These are phyloP conservation scores for Austroboletus novae-zelandiae DNA, from an alignment of 1,284 basidiomycete species.

Conservation along the genomic window DNA sequence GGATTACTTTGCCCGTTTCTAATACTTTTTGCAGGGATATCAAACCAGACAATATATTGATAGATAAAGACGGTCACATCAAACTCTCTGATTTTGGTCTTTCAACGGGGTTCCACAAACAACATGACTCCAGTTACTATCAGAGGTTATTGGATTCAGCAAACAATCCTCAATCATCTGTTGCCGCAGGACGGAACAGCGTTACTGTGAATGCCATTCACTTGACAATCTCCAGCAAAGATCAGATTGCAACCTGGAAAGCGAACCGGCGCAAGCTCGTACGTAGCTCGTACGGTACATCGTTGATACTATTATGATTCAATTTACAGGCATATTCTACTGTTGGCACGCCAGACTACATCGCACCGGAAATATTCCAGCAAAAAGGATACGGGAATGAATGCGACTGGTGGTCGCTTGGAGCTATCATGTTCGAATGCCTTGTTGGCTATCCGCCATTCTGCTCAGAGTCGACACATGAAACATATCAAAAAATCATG, in stretches of 20 bases:
- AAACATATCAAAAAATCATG: conserved; percentile 98
- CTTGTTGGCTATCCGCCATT: conserved; percentile 97
- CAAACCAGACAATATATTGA: conserved; percentile 95
- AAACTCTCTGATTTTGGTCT: conserved; percentile 97
- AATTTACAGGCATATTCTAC: conserved; percentile 86
- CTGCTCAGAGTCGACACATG: conserved; percentile 97
- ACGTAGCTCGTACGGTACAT: conserved; percentile 22
- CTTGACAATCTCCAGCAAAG: conserved; percentile 85
- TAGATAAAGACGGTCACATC: conserved; percentile 89
- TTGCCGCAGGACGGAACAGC: conserved; percentile 60
- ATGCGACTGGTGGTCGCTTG: conserved; percentile 97
- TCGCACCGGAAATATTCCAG: conserved; percentile 97
- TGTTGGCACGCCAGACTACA: conserved; percentile 99
- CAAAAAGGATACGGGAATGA: conserved; percentile 97
- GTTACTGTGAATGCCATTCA: conserved; percentile 91
- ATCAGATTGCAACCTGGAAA: conserved; percentile 98
- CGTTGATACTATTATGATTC: not conserved
- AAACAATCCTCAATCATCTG: conserved; percentile 34
- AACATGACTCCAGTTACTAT: conserved; percentile 91
- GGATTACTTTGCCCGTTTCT: not conserved
- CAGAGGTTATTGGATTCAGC: conserved; percentile 65
- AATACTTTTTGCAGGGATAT: conserved; percentile 64
- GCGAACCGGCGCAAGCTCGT: conserved; percentile 95
- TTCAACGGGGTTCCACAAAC: conserved; percentile 93
- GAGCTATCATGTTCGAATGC: conserved; percentile 99